These are phyloP conservation scores for Eruca vesicaria DNA, from an alignment of 441 rosid genomes.

Conservation along the genomic window DNA sequence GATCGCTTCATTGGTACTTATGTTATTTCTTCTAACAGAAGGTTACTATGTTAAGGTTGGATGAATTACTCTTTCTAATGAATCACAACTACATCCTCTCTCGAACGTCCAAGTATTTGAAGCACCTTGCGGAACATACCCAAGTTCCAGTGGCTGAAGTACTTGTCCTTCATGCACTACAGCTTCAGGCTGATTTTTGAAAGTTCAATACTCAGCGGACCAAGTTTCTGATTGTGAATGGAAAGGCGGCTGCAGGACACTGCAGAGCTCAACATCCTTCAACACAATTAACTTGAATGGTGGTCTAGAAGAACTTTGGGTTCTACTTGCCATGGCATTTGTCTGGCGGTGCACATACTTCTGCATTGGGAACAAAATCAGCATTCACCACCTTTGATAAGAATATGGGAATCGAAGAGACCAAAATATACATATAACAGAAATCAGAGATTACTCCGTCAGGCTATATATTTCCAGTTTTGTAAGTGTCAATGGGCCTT, in stretches of 20 bases:
- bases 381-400: slow-evolving; percentile 54
- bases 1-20: slow-evolving; percentile 84
- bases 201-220: slow-evolving; percentile 78
- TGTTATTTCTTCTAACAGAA: slow-evolving; percentile 93
- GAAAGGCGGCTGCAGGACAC: slow-evolving; percentile 63
- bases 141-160: slow-evolving; percentile 80
- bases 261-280: slow-evolving; percentile 82
- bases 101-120: background rate
- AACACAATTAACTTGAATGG: slow-evolving; percentile 75
- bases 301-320: slow-evolving; percentile 91
- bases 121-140: slow-evolving; percentile 76
- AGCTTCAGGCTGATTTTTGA: slow-evolving; percentile 80
- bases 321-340: slow-evolving; percentile 78
- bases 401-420: background rate
- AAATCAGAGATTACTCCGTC: background rate
- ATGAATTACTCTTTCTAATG: background rate
- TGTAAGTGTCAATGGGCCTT: background rate
- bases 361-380: slow-evolving; percentile 70
- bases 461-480: slow-evolving; percentile 13
- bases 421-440: background rate
- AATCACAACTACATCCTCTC: background rate
- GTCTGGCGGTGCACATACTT: slow-evolving; percentile 69
- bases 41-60: slow-evolving; percentile 93
- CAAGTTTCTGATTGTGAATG: slow-evolving; percentile 70
- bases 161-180: slow-evolving; percentile 82